Evolutionary conservation across 108 stramenopile species (phyloP).

Genomic region (Nitzschia putrida): DNA sequence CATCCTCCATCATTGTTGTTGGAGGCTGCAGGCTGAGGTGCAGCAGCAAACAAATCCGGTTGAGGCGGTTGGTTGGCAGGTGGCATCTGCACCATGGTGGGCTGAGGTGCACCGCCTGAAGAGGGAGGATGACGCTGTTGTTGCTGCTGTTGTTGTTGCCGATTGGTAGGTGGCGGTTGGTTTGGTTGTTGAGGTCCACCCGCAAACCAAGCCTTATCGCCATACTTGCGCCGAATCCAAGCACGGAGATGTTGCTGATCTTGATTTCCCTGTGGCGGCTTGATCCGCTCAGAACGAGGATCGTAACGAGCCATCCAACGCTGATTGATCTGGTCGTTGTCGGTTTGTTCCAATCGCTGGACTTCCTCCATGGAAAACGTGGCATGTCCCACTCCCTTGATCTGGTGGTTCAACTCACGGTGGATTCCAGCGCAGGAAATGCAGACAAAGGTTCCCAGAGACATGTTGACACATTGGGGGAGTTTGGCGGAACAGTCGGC

Average conservation of each 20-base stretch:
- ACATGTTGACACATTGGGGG: constrained; percentile 77
- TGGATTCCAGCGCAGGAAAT: constrained; percentile 78
- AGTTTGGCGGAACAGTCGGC: constrained; percentile 77
- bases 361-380: constrained; percentile 79
- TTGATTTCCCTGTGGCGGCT: constrained; percentile 58
- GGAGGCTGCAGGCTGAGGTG: constrained; percentile 21
- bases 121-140: constrained; percentile 1
- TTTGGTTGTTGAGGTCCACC: constrained; percentile 1
- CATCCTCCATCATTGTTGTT: constrained; percentile 53
- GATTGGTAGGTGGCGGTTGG: neutral
- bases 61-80: constrained; percentile 27
- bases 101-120: constrained; percentile 13
- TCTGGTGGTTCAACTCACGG: constrained; percentile 74
- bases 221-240: constrained; percentile 80
- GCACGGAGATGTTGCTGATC: constrained; percentile 58
- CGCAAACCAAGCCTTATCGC: constrained; percentile 65
- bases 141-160: constrained; percentile 2
- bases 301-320: constrained; percentile 68
- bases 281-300: constrained; percentile 44
- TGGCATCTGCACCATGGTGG: constrained; percentile 45
- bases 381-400: constrained; percentile 81
- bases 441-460: constrained; percentile 75
- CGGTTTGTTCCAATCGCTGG: constrained; percentile 36
- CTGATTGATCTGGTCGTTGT: constrained; percentile 75
- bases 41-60: constrained; percentile 50